These are phyloP conservation scores for Pezicula rhizophila DNA, from an alignment of 2,329 filamentous ascomycete species.

Conservation along the genomic window DNA sequence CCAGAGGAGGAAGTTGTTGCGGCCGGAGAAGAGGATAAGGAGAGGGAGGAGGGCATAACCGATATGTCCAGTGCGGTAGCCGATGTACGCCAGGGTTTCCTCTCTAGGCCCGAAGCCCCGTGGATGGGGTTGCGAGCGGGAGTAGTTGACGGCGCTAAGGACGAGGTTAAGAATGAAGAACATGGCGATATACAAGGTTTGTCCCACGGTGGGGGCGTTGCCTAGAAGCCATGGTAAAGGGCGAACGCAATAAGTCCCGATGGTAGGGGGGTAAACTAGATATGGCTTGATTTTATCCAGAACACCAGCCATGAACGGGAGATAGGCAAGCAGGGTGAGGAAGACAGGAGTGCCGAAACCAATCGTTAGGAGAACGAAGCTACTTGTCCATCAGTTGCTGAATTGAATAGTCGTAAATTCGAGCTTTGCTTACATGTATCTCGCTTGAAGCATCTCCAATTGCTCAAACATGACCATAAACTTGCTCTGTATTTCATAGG, in stretches of 20 bases:
- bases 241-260: constrained; percentile 27
- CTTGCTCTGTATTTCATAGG: background rate
- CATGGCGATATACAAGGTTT: constrained; percentile 34
- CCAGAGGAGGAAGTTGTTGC: constrained; percentile 32
- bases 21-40: too few relatives aligned
- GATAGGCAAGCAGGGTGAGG: constrained; percentile 17
- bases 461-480: background rate
- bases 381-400: constrained; percentile 2
- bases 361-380: constrained; percentile 20
- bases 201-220: constrained; percentile 28
- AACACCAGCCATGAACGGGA: constrained; percentile 22
- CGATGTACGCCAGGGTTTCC: too few relatives aligned
- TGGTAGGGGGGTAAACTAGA: constrained; percentile 26
- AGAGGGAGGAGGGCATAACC: too few relatives aligned
- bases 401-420: background rate
- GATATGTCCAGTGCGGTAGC: too few relatives aligned
- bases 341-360: constrained; percentile 24
- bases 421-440: constrained; percentile 2
- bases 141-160: constrained; percentile 13
- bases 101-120: too few relatives aligned
- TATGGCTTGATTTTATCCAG: constrained; percentile 26
- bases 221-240: constrained; percentile 29
- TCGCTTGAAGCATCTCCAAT: constrained; percentile 4
- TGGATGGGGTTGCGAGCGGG: too few relatives aligned
- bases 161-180: constrained; percentile 42